Base-by-base conservation (phyloP, 1,284 basidiomycete genomes). In the Puccinia hordei region DNA sequence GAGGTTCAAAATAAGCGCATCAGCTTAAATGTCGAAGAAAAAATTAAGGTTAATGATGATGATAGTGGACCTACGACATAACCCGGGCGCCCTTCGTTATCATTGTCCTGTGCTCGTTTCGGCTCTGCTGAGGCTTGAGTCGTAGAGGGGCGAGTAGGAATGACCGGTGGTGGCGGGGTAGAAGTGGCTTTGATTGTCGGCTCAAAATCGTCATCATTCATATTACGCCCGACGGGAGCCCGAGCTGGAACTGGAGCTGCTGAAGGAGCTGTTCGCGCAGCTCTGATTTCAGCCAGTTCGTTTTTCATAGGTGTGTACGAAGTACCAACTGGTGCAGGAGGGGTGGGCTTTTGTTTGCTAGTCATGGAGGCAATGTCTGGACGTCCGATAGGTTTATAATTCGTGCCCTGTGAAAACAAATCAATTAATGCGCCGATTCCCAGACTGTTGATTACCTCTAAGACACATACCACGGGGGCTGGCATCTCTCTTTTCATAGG, bases 361-460 rank as follows among this genome's bases (percentile, higher is more conserved):
- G 76, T 81, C 77, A 83, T 82, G 19, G 82, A 78, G 12, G 80
- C 81, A 80, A 86, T 85, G 73, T 84, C 83, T 13, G 85, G 85
- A 41, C 85, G 83, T n/a, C 85, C 85, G 72, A 85, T 83, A 38
- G 85, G 85, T 44, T 82, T 83, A 74, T 85, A 85, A 59, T 80
- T 81, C 4, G 83, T 83, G 1, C 81, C 74, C 83, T 83, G 78
- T 82, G 82, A 71, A 17, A 83, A 82, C 15, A 75, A 73, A 57
- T 55, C 82, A 81, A 24, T 66, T 22, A 12, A 68, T 80, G 17
- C 78, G 78, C 63, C 27, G 81, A 81, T 19, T 91, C 90, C 22
- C 91, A 90, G 82, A 91, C 91, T 76, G 87, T 88, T 84, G 88
- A n/a, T n/a, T n/a, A n/a, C n/a, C n/a, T 89, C 82, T 90, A 89